A percentile compares a stretch with the other conserved stretches of the same genome.
Conservation (phyloP, 106 monocot species). For the Dioscorea dumetorum region DNA sequence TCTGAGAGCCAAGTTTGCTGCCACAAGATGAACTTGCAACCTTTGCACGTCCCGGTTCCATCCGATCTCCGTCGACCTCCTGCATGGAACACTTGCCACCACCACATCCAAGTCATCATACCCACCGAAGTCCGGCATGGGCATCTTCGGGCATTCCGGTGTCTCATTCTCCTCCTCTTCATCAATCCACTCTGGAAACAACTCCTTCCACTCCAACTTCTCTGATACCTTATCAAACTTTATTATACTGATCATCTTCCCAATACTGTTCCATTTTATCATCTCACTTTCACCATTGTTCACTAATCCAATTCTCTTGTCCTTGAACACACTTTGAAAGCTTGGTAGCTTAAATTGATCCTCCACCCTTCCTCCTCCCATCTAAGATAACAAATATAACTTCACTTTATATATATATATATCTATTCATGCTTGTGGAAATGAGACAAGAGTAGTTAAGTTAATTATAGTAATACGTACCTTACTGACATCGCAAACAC, state of each 20-base stretch:
- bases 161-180: constrained; percentile 67
- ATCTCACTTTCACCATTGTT: constrained; percentile 36
- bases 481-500: background rate
- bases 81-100: constrained; percentile 62
- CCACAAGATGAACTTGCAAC: constrained; percentile 70
- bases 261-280: constrained; percentile 9
- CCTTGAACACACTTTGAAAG: constrained; percentile 8
- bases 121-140: constrained; percentile 54
- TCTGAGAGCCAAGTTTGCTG: constrained; percentile 44
- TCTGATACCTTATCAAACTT: constrained; percentile 43
- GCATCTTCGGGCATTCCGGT: constrained; percentile 73
- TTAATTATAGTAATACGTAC: background rate
- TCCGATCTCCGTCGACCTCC: constrained; percentile 24
- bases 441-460: background rate
- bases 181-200: constrained; percentile 92
- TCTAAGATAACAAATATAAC: constrained; percentile 7
- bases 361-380: constrained; percentile 11
- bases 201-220: constrained; percentile 57
- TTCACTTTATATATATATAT: background rate
- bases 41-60: constrained; percentile 59
- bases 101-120: constrained; percentile 60
- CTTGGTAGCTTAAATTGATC: constrained; percentile 9
- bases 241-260: constrained; percentile 23
- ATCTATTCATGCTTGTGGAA: background rate
- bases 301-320: constrained; percentile 35